These are phyloP conservation scores for Boletus bicolor DNA, from an alignment of 768 basidiomycete genomes.

Conservation along the genomic window DNA sequence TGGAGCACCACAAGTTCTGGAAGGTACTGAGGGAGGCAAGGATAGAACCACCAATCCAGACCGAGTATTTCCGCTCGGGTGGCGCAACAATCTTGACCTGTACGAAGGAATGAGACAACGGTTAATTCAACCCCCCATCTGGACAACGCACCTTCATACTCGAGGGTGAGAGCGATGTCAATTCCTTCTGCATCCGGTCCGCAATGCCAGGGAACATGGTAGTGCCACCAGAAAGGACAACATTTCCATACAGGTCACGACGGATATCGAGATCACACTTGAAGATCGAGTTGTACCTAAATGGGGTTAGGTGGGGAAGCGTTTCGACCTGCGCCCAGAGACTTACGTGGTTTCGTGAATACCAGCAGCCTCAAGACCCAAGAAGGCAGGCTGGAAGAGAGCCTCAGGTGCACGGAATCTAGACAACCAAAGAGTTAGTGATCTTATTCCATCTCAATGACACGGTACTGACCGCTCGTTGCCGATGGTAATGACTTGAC, in stretches of 20 bases:
- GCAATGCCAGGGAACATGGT: constrained; percentile 97
- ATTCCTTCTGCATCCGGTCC: constrained; percentile 94
- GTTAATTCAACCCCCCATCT: neutral
- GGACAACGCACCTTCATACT: constrained; percentile 70
- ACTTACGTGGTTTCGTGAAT: constrained; percentile 67
- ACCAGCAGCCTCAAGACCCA: constrained; percentile 77
- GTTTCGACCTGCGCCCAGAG: neutral
- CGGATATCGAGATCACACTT: constrained; percentile 71
- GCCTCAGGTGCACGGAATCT: constrained; percentile 58
- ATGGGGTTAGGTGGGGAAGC: neutral
- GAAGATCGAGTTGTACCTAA: constrained; percentile 55
- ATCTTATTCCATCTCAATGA: neutral
- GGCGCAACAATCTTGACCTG: constrained; percentile 91
- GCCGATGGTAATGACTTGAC: constrained; percentile 88
- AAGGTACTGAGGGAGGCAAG: constrained; percentile 89
- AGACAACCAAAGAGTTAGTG: neutral
- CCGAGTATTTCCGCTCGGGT: constrained; percentile 92
- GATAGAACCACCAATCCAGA: constrained; percentile 91
- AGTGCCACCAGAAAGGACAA: constrained; percentile 71
- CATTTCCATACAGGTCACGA: constrained; percentile 35
- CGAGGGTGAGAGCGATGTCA: constrained; percentile 72
- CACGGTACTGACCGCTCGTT: constrained; percentile 49
- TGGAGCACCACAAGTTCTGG: constrained; percentile 95
- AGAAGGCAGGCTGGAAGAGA: constrained; percentile 57
- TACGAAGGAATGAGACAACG: neutral